Evolutionary conservation across 148 eudicot species (phyloP).

Genomic region (Amaranthus cruentus): DNA sequence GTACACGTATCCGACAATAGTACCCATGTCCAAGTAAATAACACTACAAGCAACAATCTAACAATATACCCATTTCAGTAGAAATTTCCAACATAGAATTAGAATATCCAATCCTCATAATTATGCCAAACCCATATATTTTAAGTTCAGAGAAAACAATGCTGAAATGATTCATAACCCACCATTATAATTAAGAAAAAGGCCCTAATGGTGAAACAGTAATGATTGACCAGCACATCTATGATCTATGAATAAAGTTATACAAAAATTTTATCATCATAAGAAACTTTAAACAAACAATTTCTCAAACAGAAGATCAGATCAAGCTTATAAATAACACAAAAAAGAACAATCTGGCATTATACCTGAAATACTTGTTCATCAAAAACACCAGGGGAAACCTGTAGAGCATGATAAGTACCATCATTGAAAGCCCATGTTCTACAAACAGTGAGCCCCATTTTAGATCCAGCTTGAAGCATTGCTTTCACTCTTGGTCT

Average conservation of each 20-base stretch:
- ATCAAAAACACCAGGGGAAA: conserved; percentile 78
- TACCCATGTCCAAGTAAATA: neutral
- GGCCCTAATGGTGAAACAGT: neutral
- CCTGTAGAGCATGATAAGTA: conserved; percentile 76
- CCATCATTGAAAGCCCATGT: conserved; percentile 98
- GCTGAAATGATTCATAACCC: neutral
- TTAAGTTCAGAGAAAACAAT: neutral
- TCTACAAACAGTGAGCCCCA: conserved; percentile 93
- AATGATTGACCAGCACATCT: conserved; percentile 1
- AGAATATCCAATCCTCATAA: too few relatives aligned
- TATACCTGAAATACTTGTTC: conserved; percentile 70
- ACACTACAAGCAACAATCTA: neutral
- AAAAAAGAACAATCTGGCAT: neutral
- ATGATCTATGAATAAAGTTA: neutral
- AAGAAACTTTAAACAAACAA: neutral
- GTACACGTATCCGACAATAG: too few relatives aligned
- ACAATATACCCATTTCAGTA: conserved; percentile 30
- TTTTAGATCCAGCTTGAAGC: conserved; percentile 66
- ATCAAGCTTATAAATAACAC: neutral
- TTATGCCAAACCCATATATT: too few relatives aligned
- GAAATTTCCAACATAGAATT: too few relatives aligned
- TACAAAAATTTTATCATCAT: neutral
- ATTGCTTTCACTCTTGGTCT: conserved; percentile 52
- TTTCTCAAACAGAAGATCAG: neutral
- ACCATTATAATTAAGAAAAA: neutral